Evolutionary conservation across 2,329 filamentous ascomycete genomes (phyloP).

Genomic region (Penicillium frequentans): DNA sequence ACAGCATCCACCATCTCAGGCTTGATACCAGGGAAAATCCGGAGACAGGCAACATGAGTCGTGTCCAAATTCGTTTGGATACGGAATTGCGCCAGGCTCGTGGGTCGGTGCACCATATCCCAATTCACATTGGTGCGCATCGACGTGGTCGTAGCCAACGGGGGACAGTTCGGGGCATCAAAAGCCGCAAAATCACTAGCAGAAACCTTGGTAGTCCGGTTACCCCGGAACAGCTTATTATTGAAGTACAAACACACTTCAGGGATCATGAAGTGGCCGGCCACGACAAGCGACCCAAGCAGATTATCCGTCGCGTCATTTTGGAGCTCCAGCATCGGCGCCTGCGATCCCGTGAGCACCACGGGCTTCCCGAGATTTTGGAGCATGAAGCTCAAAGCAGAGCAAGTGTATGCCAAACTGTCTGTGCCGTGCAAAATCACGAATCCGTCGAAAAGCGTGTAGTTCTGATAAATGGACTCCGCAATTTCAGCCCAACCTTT

Average conservation of each 20-base stretch:
- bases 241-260: slow-evolving; percentile 95
- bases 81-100: slow-evolving; percentile 69
- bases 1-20: slow-evolving; percentile 92
- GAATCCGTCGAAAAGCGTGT: slow-evolving; percentile 85
- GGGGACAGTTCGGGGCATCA: slow-evolving; percentile 79
- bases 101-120: slow-evolving; percentile 73
- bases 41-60: slow-evolving; percentile 83
- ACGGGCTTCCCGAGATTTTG: slow-evolving; percentile 88
- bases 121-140: slow-evolving; percentile 79
- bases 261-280: slow-evolving; percentile 87
- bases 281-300: slow-evolving; percentile 82
- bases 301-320: slow-evolving; percentile 91
- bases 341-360: slow-evolving; percentile 78
- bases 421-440: slow-evolving; percentile 90
- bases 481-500: slow-evolving; percentile 85
- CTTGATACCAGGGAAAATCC: slow-evolving; percentile 89
- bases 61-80: slow-evolving; percentile 77
- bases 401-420: slow-evolving; percentile 84
- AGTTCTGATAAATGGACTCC: slow-evolving; percentile 75
- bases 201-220: slow-evolving; percentile 83
- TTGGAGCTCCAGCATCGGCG: slow-evolving; percentile 86
- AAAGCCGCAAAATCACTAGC: slow-evolving; percentile 86
- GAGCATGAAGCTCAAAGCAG: slow-evolving; percentile 90
- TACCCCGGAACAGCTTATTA: slow-evolving; percentile 84
- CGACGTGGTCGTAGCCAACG: slow-evolving; percentile 77